phyloP scores from a whole-genome alignment of 2,329 filamentous ascomycete species.

The Diaporthe longicolla region DNA sequence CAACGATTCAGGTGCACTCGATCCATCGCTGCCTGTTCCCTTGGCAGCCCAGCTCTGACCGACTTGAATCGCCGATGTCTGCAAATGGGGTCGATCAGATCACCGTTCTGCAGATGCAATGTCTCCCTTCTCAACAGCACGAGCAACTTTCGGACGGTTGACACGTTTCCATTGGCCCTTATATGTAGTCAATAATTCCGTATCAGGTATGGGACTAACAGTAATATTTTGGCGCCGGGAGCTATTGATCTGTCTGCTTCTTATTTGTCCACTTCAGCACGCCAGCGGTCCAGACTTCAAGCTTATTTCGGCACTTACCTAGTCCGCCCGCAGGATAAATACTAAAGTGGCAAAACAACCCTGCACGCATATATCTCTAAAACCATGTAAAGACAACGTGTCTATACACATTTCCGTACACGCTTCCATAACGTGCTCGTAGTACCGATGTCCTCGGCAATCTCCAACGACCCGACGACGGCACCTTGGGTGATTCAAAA shows the following conservation, averaged over 20 bases:
- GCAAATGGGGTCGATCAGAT: background rate
- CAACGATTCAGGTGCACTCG: background rate
- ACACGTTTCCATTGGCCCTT: background rate
- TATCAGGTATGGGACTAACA: background rate
- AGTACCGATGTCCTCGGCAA: background rate
- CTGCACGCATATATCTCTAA: background rate
- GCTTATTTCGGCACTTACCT: background rate
- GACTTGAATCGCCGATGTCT: background rate
- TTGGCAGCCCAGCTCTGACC: background rate
- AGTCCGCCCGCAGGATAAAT: background rate
- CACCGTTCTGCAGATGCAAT: background rate
- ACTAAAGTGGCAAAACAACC: background rate
- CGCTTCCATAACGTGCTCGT: too few relatives aligned
- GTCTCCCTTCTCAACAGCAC: background rate
- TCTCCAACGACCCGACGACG: background rate
- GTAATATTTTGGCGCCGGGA: slow-evolving; percentile 24
- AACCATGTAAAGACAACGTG: background rate
- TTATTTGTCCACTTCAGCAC: background rate
- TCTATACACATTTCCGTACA: background rate
- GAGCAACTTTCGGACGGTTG: background rate
- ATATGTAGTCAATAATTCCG: background rate
- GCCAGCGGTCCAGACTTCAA: background rate
- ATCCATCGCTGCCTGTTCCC: background rate
- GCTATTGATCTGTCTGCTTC: background rate
- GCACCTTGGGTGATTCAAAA: too few relatives aligned